A percentile compares a stretch with the other conserved stretches of the same genome.
Conservation (phyloP, 768 basidiomycete species). For the Termitomyces sp. region DNA sequence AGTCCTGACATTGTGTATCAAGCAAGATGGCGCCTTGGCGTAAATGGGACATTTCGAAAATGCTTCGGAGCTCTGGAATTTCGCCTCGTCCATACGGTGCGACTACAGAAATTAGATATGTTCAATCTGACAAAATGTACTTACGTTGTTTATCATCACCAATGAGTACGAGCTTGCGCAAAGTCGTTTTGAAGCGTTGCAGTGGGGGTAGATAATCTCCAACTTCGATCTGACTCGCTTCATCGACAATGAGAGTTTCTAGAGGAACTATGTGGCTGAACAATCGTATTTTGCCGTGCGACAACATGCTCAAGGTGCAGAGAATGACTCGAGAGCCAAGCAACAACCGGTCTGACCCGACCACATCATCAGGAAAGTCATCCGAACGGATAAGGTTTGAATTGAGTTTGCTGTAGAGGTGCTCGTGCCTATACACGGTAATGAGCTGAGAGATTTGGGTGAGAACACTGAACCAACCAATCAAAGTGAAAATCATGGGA, state of each 20-base stretch:
- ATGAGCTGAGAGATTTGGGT: neutral
- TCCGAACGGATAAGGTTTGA: conserved; percentile 45
- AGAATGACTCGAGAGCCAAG: conserved; percentile 48
- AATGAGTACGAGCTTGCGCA: conserved; percentile 44
- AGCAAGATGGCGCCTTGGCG: conserved; percentile 37
- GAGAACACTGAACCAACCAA: conserved; percentile 38
- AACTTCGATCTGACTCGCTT: conserved; percentile 51
- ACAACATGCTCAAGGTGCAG: conserved; percentile 66
- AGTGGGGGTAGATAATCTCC: conserved; percentile 41
- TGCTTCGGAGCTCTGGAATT: conserved; percentile 44
- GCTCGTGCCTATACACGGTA: conserved; percentile 55
- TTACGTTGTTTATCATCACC: conserved; percentile 50
- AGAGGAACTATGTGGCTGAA: conserved; percentile 28
- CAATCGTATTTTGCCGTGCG: conserved; percentile 22
- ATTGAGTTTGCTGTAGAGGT: conserved; percentile 49
- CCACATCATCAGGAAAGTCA: conserved; percentile 16
- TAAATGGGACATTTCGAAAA: conserved; percentile 59
- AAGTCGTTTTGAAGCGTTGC: conserved; percentile 24
- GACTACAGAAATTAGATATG: conserved; percentile 31
- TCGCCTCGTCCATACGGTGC: conserved; percentile 60
- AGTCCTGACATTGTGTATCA: conserved; percentile 53
- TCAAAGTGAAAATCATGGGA: conserved; percentile 57
- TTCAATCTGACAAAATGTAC: conserved; percentile 11
- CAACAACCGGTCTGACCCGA: conserved; percentile 23
- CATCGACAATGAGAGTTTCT: conserved; percentile 42